Evolutionary conservation across 352 stramenopile species (phyloP).

Genomic region (Pythium rhizo-oryzae): DNA sequence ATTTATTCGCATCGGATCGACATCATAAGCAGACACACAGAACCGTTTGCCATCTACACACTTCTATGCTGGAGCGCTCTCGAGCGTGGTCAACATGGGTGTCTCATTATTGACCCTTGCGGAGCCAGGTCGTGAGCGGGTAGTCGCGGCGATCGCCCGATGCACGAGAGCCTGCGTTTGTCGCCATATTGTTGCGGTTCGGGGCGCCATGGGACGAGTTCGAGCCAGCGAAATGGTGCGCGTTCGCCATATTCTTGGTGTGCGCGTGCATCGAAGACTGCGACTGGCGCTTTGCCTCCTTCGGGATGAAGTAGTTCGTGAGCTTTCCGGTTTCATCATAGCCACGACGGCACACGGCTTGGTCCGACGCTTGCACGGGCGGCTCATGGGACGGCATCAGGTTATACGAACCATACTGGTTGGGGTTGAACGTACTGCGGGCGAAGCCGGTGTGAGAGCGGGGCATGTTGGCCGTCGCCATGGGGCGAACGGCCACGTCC

Average conservation of each 20-base stretch:
- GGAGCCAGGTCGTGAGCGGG: slow-evolving; percentile 69
- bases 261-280: slow-evolving; percentile 23
- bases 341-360: slow-evolving; percentile 54
- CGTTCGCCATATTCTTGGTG: neutral
- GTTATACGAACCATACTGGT: slow-evolving; percentile 71
- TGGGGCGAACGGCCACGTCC: slow-evolving; percentile 54
- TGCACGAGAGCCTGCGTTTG: slow-evolving; percentile 27
- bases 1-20: slow-evolving; percentile 16
- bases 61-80: neutral
- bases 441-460: slow-evolving; percentile 28
- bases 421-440: slow-evolving; percentile 65
- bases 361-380: slow-evolving; percentile 40
- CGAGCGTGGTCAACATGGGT: neutral
- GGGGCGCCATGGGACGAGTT: neutral
- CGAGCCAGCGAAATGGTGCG: neutral
- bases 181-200: neutral
- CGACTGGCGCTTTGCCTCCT: slow-evolving; percentile 37
- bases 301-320: slow-evolving; percentile 74
- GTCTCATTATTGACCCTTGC: slow-evolving; percentile 35
- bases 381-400: slow-evolving; percentile 45
- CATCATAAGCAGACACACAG: slow-evolving; percentile 2
- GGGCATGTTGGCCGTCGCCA: slow-evolving; percentile 32
- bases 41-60: neutral
- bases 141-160: slow-evolving; percentile 50
- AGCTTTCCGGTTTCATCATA: slow-evolving; percentile 82